Evolutionary conservation across 2,329 filamentous ascomycete species (phyloP).

Genomic region (Trichoderma simmonsii): DNA sequence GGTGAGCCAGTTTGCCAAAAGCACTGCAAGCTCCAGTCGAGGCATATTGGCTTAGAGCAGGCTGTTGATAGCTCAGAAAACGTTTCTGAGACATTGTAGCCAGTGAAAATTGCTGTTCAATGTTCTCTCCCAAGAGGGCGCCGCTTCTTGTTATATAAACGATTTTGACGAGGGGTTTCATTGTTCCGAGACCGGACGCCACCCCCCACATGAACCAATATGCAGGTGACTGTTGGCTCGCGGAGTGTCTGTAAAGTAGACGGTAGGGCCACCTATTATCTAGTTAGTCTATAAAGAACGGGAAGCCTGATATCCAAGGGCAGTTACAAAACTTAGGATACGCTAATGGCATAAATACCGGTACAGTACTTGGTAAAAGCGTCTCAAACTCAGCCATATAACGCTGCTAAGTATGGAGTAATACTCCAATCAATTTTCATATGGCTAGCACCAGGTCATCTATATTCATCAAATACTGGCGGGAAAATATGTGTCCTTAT

Average conservation of each 20-base stretch:
- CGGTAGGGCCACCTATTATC: too few species aligned
- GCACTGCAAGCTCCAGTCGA: neutral
- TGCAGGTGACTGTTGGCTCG: neutral
- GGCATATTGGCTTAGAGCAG: neutral
- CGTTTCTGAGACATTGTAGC: neutral
- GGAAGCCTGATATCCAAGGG: too few species aligned
- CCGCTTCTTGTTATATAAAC: neutral
- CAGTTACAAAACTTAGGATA: too few species aligned
- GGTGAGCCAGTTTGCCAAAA: neutral
- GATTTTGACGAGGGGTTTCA: neutral
- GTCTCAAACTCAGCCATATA: neutral
- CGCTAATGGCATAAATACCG: too few species aligned
- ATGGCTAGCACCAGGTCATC: neutral
- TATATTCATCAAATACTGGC: neutral
- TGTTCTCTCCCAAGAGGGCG: neutral
- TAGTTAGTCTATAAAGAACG: too few species aligned
- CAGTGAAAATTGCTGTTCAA: neutral
- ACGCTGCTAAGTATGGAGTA: too few species aligned
- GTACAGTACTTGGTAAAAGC: too few species aligned
- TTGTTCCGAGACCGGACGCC: neutral
- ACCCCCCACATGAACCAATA: neutral
- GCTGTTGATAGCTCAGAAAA: neutral
- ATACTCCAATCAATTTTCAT: fast-evolving
- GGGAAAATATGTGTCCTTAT: neutral
- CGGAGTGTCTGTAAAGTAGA: neutral